These are phyloP conservation scores for Solanum bulbocastanum DNA, from an alignment of 257 asterid species.

Conservation along the genomic window DNA sequence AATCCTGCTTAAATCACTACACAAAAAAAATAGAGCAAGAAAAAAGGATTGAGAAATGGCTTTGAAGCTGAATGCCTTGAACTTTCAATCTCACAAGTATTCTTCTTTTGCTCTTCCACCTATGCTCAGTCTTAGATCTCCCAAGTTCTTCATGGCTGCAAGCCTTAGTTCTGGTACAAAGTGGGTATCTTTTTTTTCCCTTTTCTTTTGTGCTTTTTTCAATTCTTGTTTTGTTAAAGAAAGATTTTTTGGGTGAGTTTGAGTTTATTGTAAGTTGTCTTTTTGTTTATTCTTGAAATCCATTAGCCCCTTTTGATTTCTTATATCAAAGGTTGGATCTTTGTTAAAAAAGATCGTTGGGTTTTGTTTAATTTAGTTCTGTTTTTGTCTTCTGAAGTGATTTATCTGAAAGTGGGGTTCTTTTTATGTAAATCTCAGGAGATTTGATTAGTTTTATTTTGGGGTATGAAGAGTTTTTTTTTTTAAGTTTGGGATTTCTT, in stretches of 20 bases:
- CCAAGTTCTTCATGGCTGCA: conserved; percentile 68
- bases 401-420: background rate
- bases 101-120: conserved; percentile 34
- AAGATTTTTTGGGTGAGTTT: background rate
- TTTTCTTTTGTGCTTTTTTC: background rate
- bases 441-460: background rate
- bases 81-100: conserved; percentile 23
- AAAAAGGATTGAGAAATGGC: conserved; percentile 20
- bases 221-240: background rate
- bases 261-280: background rate
- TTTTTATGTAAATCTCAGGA: background rate
- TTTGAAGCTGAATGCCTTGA: conserved; percentile 26
- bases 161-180: conserved; percentile 53
- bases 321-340: conserved; percentile 7
- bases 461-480: background rate
- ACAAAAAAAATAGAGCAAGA: background rate
- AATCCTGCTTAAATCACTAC: background rate
- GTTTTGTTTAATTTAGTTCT: background rate
- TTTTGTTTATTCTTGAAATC: background rate
- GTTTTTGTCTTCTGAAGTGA: background rate
- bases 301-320: background rate
- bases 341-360: background rate
- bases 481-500: background rate
- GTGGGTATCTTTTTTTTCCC: conserved; percentile 10
- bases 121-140: conserved; percentile 58